Conservation (phyloP, 2,329 filamentous ascomycete species). For the Lasiodiplodia gonubiensis region DNA sequence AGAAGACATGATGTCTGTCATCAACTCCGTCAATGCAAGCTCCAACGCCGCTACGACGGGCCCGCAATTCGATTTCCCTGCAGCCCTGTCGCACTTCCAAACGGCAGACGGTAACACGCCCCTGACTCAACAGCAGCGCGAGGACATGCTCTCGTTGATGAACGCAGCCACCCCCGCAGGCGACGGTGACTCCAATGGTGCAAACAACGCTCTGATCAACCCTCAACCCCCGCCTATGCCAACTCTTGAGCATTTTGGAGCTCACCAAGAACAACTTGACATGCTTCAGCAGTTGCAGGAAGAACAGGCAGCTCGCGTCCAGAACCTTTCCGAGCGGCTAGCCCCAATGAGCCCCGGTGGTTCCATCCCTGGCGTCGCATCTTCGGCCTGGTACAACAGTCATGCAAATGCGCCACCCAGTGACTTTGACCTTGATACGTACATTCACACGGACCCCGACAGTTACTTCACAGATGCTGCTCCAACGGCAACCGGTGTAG, state of each 20-base stretch:
- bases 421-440: conserved; percentile 53
- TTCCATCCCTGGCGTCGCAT: conserved; percentile 55
- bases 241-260: conserved; percentile 66
- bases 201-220: conserved; percentile 63
- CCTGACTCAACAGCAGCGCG: conserved; percentile 55
- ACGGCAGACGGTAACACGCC: conserved; percentile 53
- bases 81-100: conserved; percentile 55
- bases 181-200: conserved; percentile 35
- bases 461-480: conserved; percentile 55
- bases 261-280: conserved; percentile 77
- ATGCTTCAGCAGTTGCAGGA: conserved; percentile 78
- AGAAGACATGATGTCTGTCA: conserved; percentile 58
- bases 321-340: conserved; percentile 74
- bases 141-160: conserved; percentile 55
- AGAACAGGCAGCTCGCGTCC: conserved; percentile 78
- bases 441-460: conserved; percentile 54
- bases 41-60: conserved; percentile 40
- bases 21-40: conserved; percentile 53
- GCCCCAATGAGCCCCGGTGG: conserved; percentile 82
- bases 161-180: conserved; percentile 43
- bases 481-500: neutral
- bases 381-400: conserved; percentile 2
- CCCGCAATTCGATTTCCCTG: conserved; percentile 52
- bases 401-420: conserved; percentile 28
- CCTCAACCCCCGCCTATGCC: conserved; percentile 62